Base-by-base conservation (phyloP, 148 eudicot species). In the Vaccinium myrtillus region DNA sequence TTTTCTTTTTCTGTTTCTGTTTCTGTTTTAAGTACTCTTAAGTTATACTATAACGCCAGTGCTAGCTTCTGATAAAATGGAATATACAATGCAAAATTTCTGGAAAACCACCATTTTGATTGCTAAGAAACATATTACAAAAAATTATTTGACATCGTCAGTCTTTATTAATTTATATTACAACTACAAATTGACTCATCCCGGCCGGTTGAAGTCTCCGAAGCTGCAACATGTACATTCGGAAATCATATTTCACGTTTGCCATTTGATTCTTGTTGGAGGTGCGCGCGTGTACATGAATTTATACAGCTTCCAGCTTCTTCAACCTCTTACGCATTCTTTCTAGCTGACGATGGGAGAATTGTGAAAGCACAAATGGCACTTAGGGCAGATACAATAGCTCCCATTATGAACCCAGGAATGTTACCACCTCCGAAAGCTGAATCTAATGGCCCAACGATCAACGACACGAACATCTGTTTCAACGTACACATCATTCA, bases 381-480 rank as follows among this genome's bases (percentile, higher is more conserved):
- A 36, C 76, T 71, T 1, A 5, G 1, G 18, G 76, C 49, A 6
- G 76, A 46, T 71, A 39, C 39, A 36, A 71, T 36, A 46, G 76
- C 76, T 30, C 76, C 76, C n/a, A 71, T 36, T 6, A 13, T 46
- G 16, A 71, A 71, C 21, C 76, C 76, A 0, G 76, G 76, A 32
- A 71, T 18, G 76, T 71, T 71, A 71, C 76, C 76, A 36, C 76
- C 76, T 36, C 76, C 76, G 49, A 71, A 71, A 7, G 76, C 76
- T 30, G 76, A 21, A 16, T 71, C 76, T 48, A 71, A 71, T 9
- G 76, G 76, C 43, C 76, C 76, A 30, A 71, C 19, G 8, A 71
- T 71, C 21, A 59, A 59, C 65, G 19, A 43, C 46, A 43, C 46
- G 46, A 43, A 43, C 46, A 43, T 43, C 46, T 43, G 46, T 43